Evolutionary conservation across 2,329 filamentous ascomycete species (phyloP).

Genomic region (Fusarium hainanense): DNA sequence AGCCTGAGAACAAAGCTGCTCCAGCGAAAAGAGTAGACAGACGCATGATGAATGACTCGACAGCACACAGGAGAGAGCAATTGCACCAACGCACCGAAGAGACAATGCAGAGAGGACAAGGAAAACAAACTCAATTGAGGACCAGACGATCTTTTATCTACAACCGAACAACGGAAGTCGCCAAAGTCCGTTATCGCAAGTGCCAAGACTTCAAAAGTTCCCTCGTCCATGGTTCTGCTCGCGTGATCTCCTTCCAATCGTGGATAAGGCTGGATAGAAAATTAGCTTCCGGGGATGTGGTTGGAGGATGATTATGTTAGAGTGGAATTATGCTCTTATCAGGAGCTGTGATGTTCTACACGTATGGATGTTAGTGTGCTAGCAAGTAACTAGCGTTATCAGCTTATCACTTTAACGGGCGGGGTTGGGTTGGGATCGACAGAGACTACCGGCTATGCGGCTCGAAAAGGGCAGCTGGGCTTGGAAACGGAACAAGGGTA

Average conservation of each 20-base stretch:
- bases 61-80: not conserved
- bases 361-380: not conserved
- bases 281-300: not conserved
- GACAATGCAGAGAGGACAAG: not conserved
- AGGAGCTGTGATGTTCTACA: not conserved
- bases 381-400: not conserved
- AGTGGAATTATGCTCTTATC: not conserved
- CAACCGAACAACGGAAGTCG: not conserved
- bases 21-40: conserved; percentile 31
- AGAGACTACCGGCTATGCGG: not conserved
- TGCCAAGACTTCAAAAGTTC: conserved; percentile 32
- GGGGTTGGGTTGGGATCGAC: not conserved
- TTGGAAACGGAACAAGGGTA: too few species aligned
- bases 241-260: conserved; percentile 32
- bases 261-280: conserved; percentile 3
- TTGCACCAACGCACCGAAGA: not conserved
- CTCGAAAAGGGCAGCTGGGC: not conserved
- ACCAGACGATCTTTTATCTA: conserved; percentile 24
- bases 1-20: conserved; percentile 25
- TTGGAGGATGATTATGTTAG: not conserved
- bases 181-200: conserved; percentile 23
- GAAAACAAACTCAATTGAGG: not conserved
- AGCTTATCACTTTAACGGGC: not conserved
- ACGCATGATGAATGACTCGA: conserved; percentile 25
- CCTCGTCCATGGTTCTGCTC: conserved; percentile 6